Conservation (phyloP, 768 basidiomycete genomes). For the Myochromella boudieri region DNA sequence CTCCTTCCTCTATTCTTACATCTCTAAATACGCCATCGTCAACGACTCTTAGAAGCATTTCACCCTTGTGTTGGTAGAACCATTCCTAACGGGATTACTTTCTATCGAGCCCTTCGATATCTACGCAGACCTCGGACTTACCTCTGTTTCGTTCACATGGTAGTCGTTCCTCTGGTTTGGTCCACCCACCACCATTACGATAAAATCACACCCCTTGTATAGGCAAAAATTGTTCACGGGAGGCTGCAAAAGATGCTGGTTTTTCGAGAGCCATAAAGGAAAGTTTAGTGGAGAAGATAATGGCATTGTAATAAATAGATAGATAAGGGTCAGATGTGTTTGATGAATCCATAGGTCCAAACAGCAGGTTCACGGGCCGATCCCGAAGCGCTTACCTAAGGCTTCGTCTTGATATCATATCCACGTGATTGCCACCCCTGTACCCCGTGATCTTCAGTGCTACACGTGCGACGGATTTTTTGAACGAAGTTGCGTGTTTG, state of each 20-base stretch:
- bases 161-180: slow-evolving; percentile 95
- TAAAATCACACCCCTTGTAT: slow-evolving; percentile 80
- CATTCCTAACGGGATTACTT: slow-evolving; percentile 66
- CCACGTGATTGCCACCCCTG: slow-evolving; percentile 18
- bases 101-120: background rate
- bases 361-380: too few species aligned
- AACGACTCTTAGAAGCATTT: slow-evolving; percentile 86
- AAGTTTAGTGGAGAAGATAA: slow-evolving; percentile 85
- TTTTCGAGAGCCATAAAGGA: slow-evolving; percentile 83
- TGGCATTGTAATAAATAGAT: slow-evolving; percentile 48
- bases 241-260: slow-evolving; percentile 77
- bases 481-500: slow-evolving; percentile 15
- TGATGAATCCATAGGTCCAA: too few species aligned
- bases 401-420: too few species aligned
- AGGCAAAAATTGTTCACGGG: slow-evolving; percentile 93
- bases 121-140: slow-evolving; percentile 25
- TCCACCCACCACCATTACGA: slow-evolving; percentile 96
- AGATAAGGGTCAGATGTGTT: background rate
- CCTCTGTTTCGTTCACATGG: slow-evolving; percentile 95
- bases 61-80: slow-evolving; percentile 97
- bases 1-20: slow-evolving; percentile 88
- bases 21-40: slow-evolving; percentile 81
- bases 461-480: slow-evolving; percentile 22
- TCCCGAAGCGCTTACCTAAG: too few species aligned
- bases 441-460: slow-evolving; percentile 18